Evolutionary conservation across 1,284 basidiomycete species (phyloP).

Genomic region (Heterobasidion irregulare): DNA sequence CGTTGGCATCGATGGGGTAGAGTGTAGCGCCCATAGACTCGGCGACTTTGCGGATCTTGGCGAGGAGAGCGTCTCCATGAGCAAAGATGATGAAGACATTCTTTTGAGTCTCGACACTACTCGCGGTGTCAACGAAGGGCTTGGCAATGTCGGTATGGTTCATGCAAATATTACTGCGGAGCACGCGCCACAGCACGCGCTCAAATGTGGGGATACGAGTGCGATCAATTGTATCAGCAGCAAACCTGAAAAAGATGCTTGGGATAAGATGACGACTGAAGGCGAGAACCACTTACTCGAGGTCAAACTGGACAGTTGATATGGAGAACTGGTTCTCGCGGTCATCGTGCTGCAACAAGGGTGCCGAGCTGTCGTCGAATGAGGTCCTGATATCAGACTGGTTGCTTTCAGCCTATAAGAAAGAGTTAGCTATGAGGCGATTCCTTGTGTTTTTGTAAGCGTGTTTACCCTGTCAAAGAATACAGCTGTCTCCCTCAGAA

Average conservation of each 20-base stretch:
- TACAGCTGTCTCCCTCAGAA: no score
- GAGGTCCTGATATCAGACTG: slow-evolving; percentile 79
- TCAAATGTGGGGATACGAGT: slow-evolving; percentile 91
- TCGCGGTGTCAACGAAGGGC: slow-evolving; percentile 83
- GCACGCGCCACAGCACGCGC: slow-evolving; percentile 95
- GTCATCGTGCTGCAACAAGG: slow-evolving; percentile 88
- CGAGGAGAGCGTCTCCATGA: slow-evolving; percentile 87
- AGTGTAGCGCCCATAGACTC: slow-evolving; percentile 98
- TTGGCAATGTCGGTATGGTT: slow-evolving; percentile 96
- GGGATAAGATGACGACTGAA: not conserved
- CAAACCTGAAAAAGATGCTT: slow-evolving; percentile 52
- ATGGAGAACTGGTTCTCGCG: slow-evolving; percentile 60
- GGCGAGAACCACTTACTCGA: slow-evolving; percentile 52
- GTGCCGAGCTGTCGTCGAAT: slow-evolving; percentile 90
- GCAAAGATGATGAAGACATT: slow-evolving; percentile 99
- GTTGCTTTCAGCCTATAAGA: slow-evolving; percentile 65
- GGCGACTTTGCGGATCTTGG: slow-evolving; percentile 97
- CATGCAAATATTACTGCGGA: slow-evolving; percentile 99
- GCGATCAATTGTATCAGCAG: slow-evolving; percentile 95
- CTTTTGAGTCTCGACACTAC: slow-evolving; percentile 82
- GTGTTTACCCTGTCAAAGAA: slow-evolving; percentile 84
- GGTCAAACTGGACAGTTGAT: slow-evolving; percentile 64
- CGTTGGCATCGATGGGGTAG: slow-evolving; percentile 93
- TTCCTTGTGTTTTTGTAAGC: slow-evolving; percentile 2
- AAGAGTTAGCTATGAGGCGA: not conserved